Evolutionary conservation across 23 red algal species (phyloP), one percentile per base, ranked within the genome.

Genomic region (Gracilariopsis chorda): DNA sequence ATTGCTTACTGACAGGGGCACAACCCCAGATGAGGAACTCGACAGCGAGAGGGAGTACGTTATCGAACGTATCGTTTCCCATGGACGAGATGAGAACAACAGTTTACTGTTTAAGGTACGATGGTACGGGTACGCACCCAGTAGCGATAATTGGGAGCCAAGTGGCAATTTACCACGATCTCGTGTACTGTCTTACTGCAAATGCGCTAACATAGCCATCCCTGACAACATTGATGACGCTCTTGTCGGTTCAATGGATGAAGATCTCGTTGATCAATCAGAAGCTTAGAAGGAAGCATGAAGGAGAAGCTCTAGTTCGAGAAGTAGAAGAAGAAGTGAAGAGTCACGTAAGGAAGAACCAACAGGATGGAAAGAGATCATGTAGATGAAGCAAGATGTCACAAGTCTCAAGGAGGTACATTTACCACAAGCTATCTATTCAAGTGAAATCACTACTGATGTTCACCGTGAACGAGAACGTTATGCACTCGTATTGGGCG

Each of bases 201-300:
- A 0, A 74, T 34, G 30, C 12, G 67, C 67, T 13, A 39, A 36
- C 9, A 14, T 39, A 14, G 67, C 67, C 33, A 36, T 74, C 27
- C 67, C 67, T 16, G 67, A 74, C 67, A 74, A 74, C 27, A 36
- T 74, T 39, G 67, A 74, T 36, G 67, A 74, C 27, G 14, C 67
- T 36, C 67, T 11, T 34, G 67, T 74, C 27, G 1, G 67, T 36
- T 23, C 40, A 2, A 41, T 41, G 0, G 67, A 29, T 12, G 9
- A 11, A 9, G 14, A 74, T 37, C 0, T 41, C 7, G 0, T 34
- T 20, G n/a, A 30, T 11, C 32, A 30, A 29, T 77, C 21, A 32
- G 0, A 52, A 0, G 0, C 0, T 41, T 13, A 10, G 29, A 16
- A 29, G 47, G 17, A 41, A 32, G 36, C 0, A n/a, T n/a, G n/a